Evolutionary conservation across 2,329 filamentous ascomycete genomes (phyloP).

Genomic region (Aspergillus brasiliensis): DNA sequence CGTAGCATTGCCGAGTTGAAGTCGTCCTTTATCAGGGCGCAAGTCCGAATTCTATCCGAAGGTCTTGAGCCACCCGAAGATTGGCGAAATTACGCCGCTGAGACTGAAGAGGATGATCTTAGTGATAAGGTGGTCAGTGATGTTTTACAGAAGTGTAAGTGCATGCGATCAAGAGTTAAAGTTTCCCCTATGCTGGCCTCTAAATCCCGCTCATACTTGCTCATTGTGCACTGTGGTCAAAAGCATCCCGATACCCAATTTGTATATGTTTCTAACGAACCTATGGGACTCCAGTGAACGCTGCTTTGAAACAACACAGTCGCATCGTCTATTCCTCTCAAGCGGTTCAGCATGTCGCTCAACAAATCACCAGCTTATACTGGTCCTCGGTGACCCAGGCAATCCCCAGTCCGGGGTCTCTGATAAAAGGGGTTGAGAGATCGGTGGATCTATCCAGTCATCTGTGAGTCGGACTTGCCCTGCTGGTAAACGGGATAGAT

Average conservation of each 20-base stretch:
- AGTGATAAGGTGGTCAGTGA: conserved; percentile 54
- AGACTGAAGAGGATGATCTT: conserved; percentile 48
- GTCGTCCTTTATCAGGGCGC: conserved; percentile 52
- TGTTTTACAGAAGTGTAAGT: conserved; percentile 53
- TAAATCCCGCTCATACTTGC: not conserved
- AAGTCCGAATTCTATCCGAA: conserved; percentile 55
- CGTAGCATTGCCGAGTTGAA: conserved; percentile 55
- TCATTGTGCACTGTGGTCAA: not conserved
- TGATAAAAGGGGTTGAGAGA: conserved; percentile 37
- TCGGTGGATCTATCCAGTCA: conserved; percentile 43
- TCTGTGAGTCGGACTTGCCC: conserved; percentile 28
- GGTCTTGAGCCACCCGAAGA: conserved; percentile 50
- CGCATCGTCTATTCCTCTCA: conserved; percentile 57
- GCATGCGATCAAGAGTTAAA: not conserved
- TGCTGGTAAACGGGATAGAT: not conserved
- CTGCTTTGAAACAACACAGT: conserved; percentile 54
- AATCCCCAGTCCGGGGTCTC: conserved; percentile 23
- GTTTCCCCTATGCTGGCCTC: no score
- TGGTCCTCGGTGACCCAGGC: conserved; percentile 52
- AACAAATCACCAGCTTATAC: conserved; percentile 58
- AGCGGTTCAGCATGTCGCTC: conserved; percentile 57
- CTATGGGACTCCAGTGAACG: conserved; percentile 47
- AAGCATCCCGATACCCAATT: not conserved
- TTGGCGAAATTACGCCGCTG: conserved; percentile 47
- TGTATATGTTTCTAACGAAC: not conserved